Base-by-base conservation (phyloP, 1,139 yeast genomes). In the Blastobotrys niveus region DNA sequence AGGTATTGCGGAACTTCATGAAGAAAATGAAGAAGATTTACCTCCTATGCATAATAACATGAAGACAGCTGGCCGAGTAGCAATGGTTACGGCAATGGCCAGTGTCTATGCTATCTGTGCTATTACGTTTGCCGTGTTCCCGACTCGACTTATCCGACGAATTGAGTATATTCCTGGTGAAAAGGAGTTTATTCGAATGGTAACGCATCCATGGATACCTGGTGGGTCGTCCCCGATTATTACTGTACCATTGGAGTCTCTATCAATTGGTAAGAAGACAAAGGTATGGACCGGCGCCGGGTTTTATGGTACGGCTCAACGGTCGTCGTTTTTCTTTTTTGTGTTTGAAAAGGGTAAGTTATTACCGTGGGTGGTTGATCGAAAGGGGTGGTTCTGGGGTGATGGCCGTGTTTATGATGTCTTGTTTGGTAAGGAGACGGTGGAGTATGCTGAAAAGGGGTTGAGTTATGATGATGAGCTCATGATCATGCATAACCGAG, bases 301-400 rank as follows among this genome's bases (percentile, higher is more conserved):
- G 2, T 82, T 83, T 58, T 86, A 86, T 61, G 94, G 95, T 1
- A 84, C 94, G 1, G 75, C 85, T 29, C 89, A 84, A 61, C 76
- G 79, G 38, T 73, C 84, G 5, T 72, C 84, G 47, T 85, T 85
- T 61, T 80, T 82, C 69, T 83, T 85, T 60, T 76, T 82, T 35
- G 64, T 86, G 50, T 79, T 76, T 60, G 91, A 84, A 57, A 66
- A 68, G 42, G 73, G 75, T 17, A 64, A 62, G 39, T 69, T 71
- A 47, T 69, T 76, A 40, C 86, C 82, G 39, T 85, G 91, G 88
- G 70, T 84, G 17, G 81, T 85, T 19, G 95, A 86, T 61, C 71
- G 95, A 52, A 81, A 79, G 57, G 95, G 95, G 15, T 84, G 79
- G 71, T 86, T 84, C 66, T 86, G 95, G 95, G 87, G 91, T 27